Evolutionary conservation across 2,329 filamentous ascomycete species (phyloP).

Genomic region (Aspergillus chevalieri): DNA sequence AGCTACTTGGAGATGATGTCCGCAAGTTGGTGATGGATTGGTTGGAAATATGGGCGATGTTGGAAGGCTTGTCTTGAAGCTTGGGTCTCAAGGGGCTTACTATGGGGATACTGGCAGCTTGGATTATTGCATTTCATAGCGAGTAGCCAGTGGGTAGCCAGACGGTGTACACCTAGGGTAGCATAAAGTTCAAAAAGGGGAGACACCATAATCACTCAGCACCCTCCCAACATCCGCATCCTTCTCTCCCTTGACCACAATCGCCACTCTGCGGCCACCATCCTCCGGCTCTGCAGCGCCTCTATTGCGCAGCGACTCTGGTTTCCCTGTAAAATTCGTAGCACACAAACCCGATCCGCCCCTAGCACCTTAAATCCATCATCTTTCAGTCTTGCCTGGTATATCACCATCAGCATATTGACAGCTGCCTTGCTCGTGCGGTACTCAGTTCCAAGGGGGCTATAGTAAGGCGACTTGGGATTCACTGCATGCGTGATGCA

Average conservation of each 20-base stretch:
- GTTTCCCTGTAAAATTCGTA: constrained; percentile 22
- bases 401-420: not conserved
- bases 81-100: not conserved
- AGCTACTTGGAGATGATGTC: not conserved
- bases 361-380: constrained; percentile 46
- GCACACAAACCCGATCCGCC: constrained; percentile 43
- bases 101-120: not conserved
- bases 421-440: constrained; percentile 1
- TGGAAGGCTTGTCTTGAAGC: not conserved
- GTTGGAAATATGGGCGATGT: not conserved
- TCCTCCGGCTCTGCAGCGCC: constrained; percentile 12
- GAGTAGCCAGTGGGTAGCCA: too few relatives aligned
- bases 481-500: not conserved
- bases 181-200: constrained; percentile 2
- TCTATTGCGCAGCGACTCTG: constrained; percentile 7
- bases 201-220: constrained; percentile 7
- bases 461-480: not conserved
- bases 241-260: constrained; percentile 23
- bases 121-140: too few relatives aligned
- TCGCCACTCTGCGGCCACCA: constrained; percentile 5
- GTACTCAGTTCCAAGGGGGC: not conserved
- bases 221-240: constrained; percentile 36
- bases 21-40: not conserved
- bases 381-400: constrained; percentile 33
- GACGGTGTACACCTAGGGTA: too few relatives aligned